Conservation (phyloP, 495 filamentous ascomycete species). For the Lasiosphaeriaceae sp. region DNA sequence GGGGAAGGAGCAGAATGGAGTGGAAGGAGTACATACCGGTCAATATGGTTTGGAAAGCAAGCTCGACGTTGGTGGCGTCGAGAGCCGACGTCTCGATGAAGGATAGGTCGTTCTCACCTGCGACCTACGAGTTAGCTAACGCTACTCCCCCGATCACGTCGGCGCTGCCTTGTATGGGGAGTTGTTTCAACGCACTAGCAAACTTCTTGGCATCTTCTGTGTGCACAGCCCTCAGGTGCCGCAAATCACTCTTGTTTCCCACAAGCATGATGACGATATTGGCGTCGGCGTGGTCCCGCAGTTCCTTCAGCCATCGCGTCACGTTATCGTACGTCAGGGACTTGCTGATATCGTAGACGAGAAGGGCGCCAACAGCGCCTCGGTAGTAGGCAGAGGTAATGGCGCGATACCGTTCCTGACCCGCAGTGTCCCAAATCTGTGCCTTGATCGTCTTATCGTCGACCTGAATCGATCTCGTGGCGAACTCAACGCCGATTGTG, state of each 20-base stretch:
- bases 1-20: neutral
- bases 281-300: slow-evolving; percentile 94
- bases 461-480: slow-evolving; percentile 97
- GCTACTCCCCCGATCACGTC: neutral
- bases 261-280: slow-evolving; percentile 99
- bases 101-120: slow-evolving; percentile 90
- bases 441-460: slow-evolving; percentile 99
- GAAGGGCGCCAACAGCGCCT: slow-evolving; percentile 92
- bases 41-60: slow-evolving; percentile 99
- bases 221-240: slow-evolving; percentile 93
- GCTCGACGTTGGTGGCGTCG: slow-evolving; percentile 98
- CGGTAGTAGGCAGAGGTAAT: slow-evolving; percentile 99
- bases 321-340: slow-evolving; percentile 99
- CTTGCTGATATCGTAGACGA: slow-evolving; percentile 99
- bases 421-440: slow-evolving; percentile 99
- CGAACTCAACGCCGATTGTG: slow-evolving; percentile 99
- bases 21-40: slow-evolving; percentile 64
- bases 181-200: slow-evolving; percentile 66
- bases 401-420: slow-evolving; percentile 97
- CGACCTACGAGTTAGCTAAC: slow-evolving; percentile 11
- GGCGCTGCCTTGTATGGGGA: neutral
- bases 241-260: slow-evolving; percentile 99
- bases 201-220: slow-evolving; percentile 98
- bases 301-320: slow-evolving; percentile 97
- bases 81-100: slow-evolving; percentile 99